These are phyloP conservation scores for Apiotrichum montevideense DNA, from an alignment of 1,284 basidiomycete genomes.

Conservation along the genomic window DNA sequence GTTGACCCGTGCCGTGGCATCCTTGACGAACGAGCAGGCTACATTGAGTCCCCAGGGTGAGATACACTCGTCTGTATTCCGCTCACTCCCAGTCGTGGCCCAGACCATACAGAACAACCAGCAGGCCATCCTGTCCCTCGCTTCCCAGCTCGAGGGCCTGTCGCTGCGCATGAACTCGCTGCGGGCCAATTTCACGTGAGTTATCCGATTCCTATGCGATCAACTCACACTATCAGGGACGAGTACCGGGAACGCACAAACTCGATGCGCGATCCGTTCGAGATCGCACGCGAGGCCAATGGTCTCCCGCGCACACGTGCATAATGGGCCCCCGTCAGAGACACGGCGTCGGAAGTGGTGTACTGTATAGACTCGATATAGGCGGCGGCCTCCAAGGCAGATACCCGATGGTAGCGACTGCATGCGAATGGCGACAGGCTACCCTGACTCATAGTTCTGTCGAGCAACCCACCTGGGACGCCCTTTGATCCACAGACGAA, in stretches of 20 bases:
- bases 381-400: no score
- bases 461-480: no score
- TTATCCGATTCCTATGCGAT: background rate
- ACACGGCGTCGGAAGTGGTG: no score
- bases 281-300: conserved; percentile 38
- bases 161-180: conserved; percentile 32
- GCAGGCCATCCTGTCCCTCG: conserved; percentile 34
- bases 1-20: conserved; percentile 31
- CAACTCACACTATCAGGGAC: conserved; percentile 13
- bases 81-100: conserved; percentile 25
- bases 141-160: conserved; percentile 35
- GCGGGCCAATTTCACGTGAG: conserved; percentile 30
- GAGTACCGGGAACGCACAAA: conserved; percentile 35
- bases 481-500: no score
- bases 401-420: no score
- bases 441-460: no score
- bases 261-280: conserved; percentile 42
- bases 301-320: conserved; percentile 18
- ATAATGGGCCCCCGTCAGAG: background rate
- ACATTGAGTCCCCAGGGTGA: conserved; percentile 33
- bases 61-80: background rate
- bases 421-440: no score
- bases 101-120: conserved; percentile 44
- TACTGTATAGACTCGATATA: no score
- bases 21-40: conserved; percentile 27